A percentile compares a stretch with the other conserved stretches of the same genome.
phyloP scores from a whole-genome alignment of 495 filamentous ascomycete genomes.

The Tuber indicum region DNA sequence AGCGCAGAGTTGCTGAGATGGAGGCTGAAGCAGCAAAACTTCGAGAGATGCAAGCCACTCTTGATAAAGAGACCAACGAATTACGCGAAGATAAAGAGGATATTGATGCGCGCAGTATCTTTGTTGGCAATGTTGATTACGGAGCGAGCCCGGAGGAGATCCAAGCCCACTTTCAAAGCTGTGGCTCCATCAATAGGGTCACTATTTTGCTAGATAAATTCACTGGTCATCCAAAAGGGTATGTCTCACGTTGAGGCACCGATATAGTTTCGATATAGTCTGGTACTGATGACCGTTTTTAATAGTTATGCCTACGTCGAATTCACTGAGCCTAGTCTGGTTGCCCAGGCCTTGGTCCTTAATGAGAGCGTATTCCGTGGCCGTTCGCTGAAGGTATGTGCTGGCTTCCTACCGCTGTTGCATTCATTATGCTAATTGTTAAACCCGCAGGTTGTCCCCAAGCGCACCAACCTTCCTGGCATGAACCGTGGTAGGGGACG shows the following conservation, averaged over 20 bases:
- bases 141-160: constrained; percentile 97
- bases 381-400: constrained; percentile 80
- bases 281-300: constrained; percentile 22
- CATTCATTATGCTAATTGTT: constrained; percentile 10
- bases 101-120: constrained; percentile 90
- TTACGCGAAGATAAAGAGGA: constrained; percentile 91
- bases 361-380: constrained; percentile 97
- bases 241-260: constrained; percentile 42
- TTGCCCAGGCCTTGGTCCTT: constrained; percentile 85
- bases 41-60: constrained; percentile 86
- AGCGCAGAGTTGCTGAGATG: constrained; percentile 96
- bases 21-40: constrained; percentile 95
- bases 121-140: constrained; percentile 99
- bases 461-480: constrained; percentile 93
- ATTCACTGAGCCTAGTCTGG: constrained; percentile 88
- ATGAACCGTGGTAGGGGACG: constrained; percentile 78
- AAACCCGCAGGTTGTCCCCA: constrained; percentile 70
- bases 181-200: constrained; percentile 94
- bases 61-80: constrained; percentile 77
- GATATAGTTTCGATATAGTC: constrained; percentile 2
- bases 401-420: constrained; percentile 8
- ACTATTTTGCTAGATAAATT: constrained; percentile 98
- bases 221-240: constrained; percentile 98
- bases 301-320: constrained; percentile 97
- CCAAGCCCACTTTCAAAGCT: constrained; percentile 97